Evolutionary conservation across 306 rosid genomes (phyloP), one percentile per base, ranked within the genome.

Genomic region (Adenanthera pavonina): DNA sequence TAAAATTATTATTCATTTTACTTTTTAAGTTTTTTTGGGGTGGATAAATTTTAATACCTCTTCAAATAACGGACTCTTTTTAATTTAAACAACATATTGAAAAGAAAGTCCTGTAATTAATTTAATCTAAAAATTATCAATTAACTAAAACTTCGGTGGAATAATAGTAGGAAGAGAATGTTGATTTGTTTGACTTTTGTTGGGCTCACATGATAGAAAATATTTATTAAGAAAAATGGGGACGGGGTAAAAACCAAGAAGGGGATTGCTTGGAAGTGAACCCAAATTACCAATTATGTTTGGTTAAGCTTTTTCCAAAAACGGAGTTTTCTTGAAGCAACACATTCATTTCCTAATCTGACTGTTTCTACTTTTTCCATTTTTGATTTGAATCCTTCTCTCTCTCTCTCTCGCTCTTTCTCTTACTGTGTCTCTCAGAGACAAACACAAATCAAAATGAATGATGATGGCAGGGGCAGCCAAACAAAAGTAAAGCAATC

Each of bases 221-320:
- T 1, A 25, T 25, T 25, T 25, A 25, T 25, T 25, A 25, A 25
- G 1, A 25, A 25, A 25, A 56, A 19, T n/a, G 48, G 48, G 48
- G 9, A 8, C 10, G 8, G 2, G 48, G 48, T 9, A 7, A 44
- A 44, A 44, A 9, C 8, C 48, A 2, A 44, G 48, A 44, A 44
- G 25, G 83, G 83, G 95, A 85, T 91, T 94, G 97, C 92, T 91
- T 92, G 92, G 84, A 74, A 88, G 83, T 52, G 83, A 79, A 85
- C 56, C 66, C 14, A 81, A 84, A 10, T 49, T 88, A 43, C 97
- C 74, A 90, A 84, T 89, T 44, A 16, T 30, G 92, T 57, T 61
- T 43, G 30, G 75, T 80, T 77, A 47, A 8, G 34, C 82, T 88
- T 87, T 88, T 84, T 72, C 93, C 85, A 83, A 57, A 94, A 2